Conservation (phyloP, 2,329 filamentous ascomycete genomes). For the Cyphellophora attinorum region DNA sequence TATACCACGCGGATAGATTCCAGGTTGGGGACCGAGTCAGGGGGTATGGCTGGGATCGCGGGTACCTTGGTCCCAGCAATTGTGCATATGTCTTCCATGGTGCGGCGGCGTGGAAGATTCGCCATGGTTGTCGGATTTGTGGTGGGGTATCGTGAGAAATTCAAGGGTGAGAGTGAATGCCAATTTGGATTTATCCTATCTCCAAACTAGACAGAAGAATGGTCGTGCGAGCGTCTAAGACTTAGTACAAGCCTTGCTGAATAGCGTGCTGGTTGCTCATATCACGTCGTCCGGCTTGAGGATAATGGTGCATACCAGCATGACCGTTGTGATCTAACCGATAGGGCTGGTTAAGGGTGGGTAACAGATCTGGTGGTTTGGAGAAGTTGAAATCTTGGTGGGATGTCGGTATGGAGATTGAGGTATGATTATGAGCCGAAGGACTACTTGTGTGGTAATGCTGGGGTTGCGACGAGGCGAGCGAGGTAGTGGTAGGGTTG, state of each 20-base stretch:
- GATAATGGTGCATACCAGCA: slow-evolving; percentile 10
- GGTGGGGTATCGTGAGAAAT: slow-evolving; percentile 8
- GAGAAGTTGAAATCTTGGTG: slow-evolving; percentile 15
- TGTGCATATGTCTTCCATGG: slow-evolving; percentile 62
- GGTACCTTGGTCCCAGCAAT: slow-evolving; percentile 40
- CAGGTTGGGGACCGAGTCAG: slow-evolving; percentile 42
- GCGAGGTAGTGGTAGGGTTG: slow-evolving; percentile 48
- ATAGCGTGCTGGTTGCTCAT: neutral
- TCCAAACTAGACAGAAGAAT: too few species aligned
- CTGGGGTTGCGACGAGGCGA: slow-evolving; percentile 3
- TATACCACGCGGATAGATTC: slow-evolving; percentile 65
- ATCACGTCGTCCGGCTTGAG: slow-evolving; percentile 13
- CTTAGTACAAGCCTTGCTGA: neutral
- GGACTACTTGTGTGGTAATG: slow-evolving; percentile 11
- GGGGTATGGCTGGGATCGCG: slow-evolving; percentile 44
- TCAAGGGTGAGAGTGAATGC: neutral
- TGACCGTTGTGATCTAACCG: slow-evolving; percentile 12
- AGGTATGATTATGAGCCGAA: slow-evolving; percentile 9
- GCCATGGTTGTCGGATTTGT: slow-evolving; percentile 12
- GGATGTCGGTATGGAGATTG: slow-evolving; percentile 9
- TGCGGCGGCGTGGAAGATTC: slow-evolving; percentile 32
- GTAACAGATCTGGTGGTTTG: slow-evolving; percentile 14
- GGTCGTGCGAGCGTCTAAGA: neutral
- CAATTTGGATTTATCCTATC: too few species aligned
- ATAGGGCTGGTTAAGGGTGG: slow-evolving; percentile 17